Conservation (phyloP, 2,329 filamentous ascomycete species). For the Xylaria sp. region DNA sequence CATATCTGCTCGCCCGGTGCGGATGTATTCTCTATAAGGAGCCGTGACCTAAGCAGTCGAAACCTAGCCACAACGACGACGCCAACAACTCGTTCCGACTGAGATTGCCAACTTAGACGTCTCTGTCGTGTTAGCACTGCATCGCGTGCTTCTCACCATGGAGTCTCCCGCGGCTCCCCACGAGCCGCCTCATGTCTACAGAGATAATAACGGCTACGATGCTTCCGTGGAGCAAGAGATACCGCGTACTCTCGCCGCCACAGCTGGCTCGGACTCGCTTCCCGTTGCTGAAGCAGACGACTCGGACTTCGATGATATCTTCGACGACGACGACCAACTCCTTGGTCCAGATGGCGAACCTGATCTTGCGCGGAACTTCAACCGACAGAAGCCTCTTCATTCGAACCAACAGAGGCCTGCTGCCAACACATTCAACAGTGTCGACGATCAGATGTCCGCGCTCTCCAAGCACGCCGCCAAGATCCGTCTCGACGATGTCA, state of each 20-base stretch:
- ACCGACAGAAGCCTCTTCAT: constrained; percentile 79
- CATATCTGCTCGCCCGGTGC: neutral
- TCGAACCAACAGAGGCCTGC: constrained; percentile 82
- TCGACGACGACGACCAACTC: constrained; percentile 54
- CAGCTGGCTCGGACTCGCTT: constrained; percentile 14
- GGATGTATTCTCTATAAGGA: neutral
- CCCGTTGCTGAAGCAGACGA: constrained; percentile 46
- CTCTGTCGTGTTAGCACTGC: neutral
- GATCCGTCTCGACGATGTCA: constrained; percentile 78
- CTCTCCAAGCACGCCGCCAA: constrained; percentile 86
- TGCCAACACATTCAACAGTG: constrained; percentile 79
- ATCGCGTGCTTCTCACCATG: constrained; percentile 31
- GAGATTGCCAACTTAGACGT: neutral
- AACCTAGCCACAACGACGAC: neutral
- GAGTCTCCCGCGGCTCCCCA: constrained; percentile 54
- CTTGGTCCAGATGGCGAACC: constrained; percentile 64
- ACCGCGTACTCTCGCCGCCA: constrained; percentile 47
- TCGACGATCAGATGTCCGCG: constrained; percentile 90
- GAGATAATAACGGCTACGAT: constrained; percentile 57
- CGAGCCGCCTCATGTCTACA: constrained; percentile 58
- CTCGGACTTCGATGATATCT: constrained; percentile 55
- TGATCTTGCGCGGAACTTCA: constrained; percentile 88
- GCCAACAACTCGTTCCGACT: neutral
- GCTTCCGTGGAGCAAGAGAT: constrained; percentile 49
- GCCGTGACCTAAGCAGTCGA: neutral